Conservation (phyloP, 306 rosid genomes). For the Sicyos baderoa region DNA sequence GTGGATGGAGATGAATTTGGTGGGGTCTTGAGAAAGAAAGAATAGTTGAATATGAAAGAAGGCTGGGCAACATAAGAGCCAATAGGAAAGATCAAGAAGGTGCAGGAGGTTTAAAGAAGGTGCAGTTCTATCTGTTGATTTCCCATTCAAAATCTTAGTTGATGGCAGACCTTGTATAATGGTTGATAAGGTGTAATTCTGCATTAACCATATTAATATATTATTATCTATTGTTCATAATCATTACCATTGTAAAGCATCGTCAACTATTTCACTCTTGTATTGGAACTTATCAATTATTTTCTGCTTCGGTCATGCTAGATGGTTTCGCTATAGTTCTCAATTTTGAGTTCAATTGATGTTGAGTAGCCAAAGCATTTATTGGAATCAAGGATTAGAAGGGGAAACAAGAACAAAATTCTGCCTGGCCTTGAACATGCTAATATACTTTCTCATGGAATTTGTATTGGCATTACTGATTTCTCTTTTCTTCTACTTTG, state of each 20-base stretch:
- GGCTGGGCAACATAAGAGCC: background rate
- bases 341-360: background rate
- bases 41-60: background rate
- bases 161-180: background rate
- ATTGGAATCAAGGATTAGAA: background rate
- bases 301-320: background rate
- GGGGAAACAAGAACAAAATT: background rate
- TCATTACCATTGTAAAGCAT: background rate
- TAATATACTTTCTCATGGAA: background rate
- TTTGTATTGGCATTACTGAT: slow-evolving; percentile 9
- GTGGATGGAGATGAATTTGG: background rate
- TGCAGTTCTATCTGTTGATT: background rate
- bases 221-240: background rate
- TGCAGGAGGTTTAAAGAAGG: background rate
- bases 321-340: background rate
- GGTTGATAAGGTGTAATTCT: background rate
- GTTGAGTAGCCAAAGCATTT: background rate
- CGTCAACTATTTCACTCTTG: background rate
- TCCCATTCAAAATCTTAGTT: background rate
- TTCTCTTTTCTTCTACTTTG: slow-evolving; percentile 2
- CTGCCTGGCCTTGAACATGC: background rate
- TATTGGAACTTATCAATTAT: background rate
- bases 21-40: background rate
- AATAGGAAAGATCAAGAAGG: background rate
- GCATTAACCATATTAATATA: background rate